Evolutionary conservation across 129 eudicot species (phyloP), one percentile per base, ranked within the genome.

Genomic region (Dittrichia graveolens): DNA sequence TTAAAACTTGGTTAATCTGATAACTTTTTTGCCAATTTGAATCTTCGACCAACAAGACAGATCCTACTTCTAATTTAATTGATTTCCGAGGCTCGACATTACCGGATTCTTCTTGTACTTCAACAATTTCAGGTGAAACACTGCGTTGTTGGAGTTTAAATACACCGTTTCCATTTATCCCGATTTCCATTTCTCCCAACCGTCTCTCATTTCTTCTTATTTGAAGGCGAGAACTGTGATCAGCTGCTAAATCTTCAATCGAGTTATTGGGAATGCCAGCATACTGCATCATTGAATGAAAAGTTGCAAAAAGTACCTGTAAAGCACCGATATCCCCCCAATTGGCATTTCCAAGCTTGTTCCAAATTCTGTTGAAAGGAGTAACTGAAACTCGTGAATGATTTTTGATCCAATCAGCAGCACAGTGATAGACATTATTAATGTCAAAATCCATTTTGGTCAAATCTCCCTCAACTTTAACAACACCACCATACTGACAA

Each of bases 161-260:
- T 18, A 88, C 50, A 67, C 93, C 93, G 52, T 90, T 85, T 56
- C 96, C 91, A 71, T 94, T 90, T 37, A 75, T 80, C 47, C 82
- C 77, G 18, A 76, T 75, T 67, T 90, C 95, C 61, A 79, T 59
- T 71, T 90, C 95, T 55, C 85, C 89, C 67, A 90, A 73, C 40
- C 81, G 96, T 72, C 96, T 90, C 72, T 90, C 96, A 31, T 71
- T 83, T 72, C 97, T 84, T 79, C 99, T 86, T 13, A 84, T 65
- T 66, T 94, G 99, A 73, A 94, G 89, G 56, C 99, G 99, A 64
- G 97, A 85, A 40, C 93, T 86, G 67, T 94, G 99, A 73, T 94
- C 99, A 16, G 97, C 99, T 13, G 99, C 99, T 74, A 94, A 80
- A 78, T 94, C 99, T 84, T 94, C 99, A 53, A 94, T 76, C 8